A percentile compares a stretch with the other conserved stretches of the same genome.
These are phyloP conservation scores for Coriolopsis trogii DNA, from an alignment of 1,284 basidiomycete species.

Conservation along the genomic window DNA sequence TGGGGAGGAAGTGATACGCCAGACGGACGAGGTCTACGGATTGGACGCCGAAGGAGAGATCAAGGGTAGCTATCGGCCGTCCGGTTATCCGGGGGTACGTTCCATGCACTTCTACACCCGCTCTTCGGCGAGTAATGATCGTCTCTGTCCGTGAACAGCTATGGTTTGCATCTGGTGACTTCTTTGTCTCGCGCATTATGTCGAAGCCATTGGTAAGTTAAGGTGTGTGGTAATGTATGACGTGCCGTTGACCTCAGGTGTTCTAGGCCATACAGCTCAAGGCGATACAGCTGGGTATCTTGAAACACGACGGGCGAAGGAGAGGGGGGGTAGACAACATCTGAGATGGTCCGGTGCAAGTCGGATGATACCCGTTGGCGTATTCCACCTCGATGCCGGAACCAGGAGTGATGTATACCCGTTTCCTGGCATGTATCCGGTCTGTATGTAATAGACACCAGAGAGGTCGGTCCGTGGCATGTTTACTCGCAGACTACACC, in stretches of 20 bases:
- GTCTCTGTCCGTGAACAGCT: not conserved
- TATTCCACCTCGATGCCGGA: not conserved
- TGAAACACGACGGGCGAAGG: constrained; percentile 8
- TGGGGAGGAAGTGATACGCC: constrained; percentile 48
- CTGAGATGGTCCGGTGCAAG: not conserved
- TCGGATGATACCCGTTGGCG: not conserved
- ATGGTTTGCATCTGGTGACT: constrained; percentile 19
- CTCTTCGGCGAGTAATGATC: not conserved
- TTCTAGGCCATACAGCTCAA: constrained; percentile 12
- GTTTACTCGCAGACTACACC: no score
- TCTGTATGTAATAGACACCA: no score
- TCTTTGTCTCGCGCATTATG: constrained; percentile 20
- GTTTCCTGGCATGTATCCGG: no score
- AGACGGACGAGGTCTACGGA: constrained; percentile 53
- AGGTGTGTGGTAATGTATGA: no score
- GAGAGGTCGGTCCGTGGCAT: no score
- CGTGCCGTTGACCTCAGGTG: not conserved
- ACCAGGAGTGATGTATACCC: no score
- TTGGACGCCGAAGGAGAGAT: constrained; percentile 61
- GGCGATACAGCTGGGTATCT: constrained; percentile 11
- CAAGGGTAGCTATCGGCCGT: constrained; percentile 37
- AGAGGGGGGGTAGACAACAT: not conserved
- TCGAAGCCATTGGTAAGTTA: constrained; percentile 18
- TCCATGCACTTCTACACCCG: not conserved
- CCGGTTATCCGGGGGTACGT: constrained; percentile 37